A percentile compares a stretch with the other conserved stretches of the same genome.
phyloP scores from a whole-genome alignment of 495 filamentous ascomycete species.

The Mytilinidion resinicola region DNA sequence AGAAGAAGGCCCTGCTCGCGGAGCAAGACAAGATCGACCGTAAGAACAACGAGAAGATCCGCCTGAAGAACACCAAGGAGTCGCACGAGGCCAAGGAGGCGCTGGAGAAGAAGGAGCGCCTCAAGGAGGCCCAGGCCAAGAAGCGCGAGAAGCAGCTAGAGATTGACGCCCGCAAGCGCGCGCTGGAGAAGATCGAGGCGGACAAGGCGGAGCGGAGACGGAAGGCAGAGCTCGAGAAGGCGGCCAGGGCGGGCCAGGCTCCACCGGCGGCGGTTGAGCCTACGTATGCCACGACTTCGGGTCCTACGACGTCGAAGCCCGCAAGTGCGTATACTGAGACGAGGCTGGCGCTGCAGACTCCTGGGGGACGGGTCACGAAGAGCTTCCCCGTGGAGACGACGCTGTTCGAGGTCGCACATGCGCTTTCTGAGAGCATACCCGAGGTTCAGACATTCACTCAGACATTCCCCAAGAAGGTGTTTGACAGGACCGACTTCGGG shows the following conservation, averaged over 20 bases:
- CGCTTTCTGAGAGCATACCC: slow-evolving; percentile 56
- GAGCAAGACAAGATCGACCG: slow-evolving; percentile 73
- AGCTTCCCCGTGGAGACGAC: slow-evolving; percentile 79
- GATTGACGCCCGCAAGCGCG: slow-evolving; percentile 75
- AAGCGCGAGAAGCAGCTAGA: slow-evolving; percentile 81
- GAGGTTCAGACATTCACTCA: slow-evolving; percentile 69
- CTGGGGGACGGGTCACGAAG: slow-evolving; percentile 69
- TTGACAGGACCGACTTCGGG: slow-evolving; percentile 71
- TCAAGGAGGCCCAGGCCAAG: slow-evolving; percentile 83
- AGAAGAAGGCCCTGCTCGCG: slow-evolving; percentile 63
- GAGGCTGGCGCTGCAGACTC: slow-evolving; percentile 72
- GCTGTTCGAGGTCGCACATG: slow-evolving; percentile 83
- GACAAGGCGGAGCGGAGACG: slow-evolving; percentile 79
- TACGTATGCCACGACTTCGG: slow-evolving; percentile 28
- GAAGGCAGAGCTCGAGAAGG: slow-evolving; percentile 78
- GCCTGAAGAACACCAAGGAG: slow-evolving; percentile 50
- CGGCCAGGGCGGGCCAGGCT: slow-evolving; percentile 67
- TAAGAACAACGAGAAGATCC: slow-evolving; percentile 93
- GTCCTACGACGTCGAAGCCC: slow-evolving; percentile 49
- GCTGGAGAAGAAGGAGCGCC: slow-evolving; percentile 73
- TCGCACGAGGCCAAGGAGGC: slow-evolving; percentile 45
- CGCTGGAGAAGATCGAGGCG: slow-evolving; percentile 85
- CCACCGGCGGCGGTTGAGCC: slow-evolving; percentile 35
- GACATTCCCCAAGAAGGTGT: slow-evolving; percentile 84
- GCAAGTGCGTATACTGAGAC: slow-evolving; percentile 67